A percentile compares a stretch with the other conserved stretches of the same genome.
These are phyloP conservation scores for Boletus smithii DNA, from an alignment of 1,284 basidiomycete species.

Conservation along the genomic window DNA sequence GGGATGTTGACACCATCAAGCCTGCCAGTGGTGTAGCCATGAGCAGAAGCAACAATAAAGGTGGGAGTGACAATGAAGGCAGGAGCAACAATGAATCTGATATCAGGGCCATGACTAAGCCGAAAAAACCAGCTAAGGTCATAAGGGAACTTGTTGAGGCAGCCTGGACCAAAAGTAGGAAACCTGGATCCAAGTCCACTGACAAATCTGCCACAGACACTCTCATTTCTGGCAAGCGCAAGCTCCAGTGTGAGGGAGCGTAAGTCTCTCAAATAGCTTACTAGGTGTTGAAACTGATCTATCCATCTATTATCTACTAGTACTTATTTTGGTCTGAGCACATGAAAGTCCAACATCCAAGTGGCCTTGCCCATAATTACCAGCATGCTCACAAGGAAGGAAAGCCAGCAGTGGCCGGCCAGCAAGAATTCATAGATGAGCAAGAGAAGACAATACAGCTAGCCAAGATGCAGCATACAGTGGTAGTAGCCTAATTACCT, in stretches of 20 bases:
- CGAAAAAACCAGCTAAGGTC: no score
- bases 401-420: neutral
- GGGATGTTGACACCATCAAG: no score
- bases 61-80: no score
- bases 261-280: neutral
- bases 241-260: neutral
- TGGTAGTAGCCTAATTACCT: neutral
- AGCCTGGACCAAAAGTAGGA: no score
- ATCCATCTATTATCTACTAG: neutral
- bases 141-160: no score
- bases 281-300: neutral
- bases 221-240: no score
- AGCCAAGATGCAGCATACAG: neutral
- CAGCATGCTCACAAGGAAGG: neutral
- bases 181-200: no score
- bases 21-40: no score
- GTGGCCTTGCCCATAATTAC: neutral
- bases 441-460: neutral
- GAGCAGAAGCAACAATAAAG: no score
- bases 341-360: neutral
- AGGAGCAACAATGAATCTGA: no score
- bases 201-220: no score
- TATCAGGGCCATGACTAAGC: no score
- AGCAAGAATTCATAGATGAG: neutral
- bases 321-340: neutral